Evolutionary conservation across 257 asterid genomes (phyloP).

Genomic region (Ilex aquifolium): DNA sequence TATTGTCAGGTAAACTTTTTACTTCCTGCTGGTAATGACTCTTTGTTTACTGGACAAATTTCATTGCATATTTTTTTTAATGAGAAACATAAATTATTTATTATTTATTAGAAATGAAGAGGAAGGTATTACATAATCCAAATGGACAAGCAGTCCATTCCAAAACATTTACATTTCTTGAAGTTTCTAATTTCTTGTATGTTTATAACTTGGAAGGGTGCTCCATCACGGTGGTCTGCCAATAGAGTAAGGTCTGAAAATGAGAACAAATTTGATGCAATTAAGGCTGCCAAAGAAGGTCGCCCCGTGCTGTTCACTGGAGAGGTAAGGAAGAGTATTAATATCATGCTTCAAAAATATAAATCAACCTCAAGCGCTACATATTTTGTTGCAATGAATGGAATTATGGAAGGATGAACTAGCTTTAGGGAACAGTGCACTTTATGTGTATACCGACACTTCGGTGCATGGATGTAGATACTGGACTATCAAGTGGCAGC

Average conservation of each 20-base stretch:
- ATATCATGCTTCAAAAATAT: constrained; percentile 1
- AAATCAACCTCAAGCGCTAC: not conserved
- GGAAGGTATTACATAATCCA: no score
- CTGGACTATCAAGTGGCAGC: no score
- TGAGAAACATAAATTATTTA: no score
- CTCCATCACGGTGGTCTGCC: constrained; percentile 87
- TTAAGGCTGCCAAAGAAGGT: constrained; percentile 63
- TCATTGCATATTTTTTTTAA: not conserved
- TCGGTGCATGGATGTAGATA: no score
- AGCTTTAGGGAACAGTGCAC: no score
- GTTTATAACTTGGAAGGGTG: constrained; percentile 49
- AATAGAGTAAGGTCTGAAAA: constrained; percentile 60
- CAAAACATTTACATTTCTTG: not conserved
- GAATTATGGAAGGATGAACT: no score
- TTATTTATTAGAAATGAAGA: no score
- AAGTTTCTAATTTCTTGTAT: constrained; percentile 19
- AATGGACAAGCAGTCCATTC: no score
- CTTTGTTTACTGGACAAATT: not conserved
- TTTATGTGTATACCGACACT: no score
- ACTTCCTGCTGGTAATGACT: constrained; percentile 11
- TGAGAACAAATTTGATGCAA: constrained; percentile 65
- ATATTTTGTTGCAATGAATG: no score
- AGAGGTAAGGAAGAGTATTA: constrained; percentile 49
- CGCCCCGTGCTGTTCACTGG: constrained; percentile 80
- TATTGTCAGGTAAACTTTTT: constrained; percentile 69